Evolutionary conservation across 139 green algal species (phyloP), one percentile per base, ranked within the genome.

Genomic region (Micractinium conductrix): DNA sequence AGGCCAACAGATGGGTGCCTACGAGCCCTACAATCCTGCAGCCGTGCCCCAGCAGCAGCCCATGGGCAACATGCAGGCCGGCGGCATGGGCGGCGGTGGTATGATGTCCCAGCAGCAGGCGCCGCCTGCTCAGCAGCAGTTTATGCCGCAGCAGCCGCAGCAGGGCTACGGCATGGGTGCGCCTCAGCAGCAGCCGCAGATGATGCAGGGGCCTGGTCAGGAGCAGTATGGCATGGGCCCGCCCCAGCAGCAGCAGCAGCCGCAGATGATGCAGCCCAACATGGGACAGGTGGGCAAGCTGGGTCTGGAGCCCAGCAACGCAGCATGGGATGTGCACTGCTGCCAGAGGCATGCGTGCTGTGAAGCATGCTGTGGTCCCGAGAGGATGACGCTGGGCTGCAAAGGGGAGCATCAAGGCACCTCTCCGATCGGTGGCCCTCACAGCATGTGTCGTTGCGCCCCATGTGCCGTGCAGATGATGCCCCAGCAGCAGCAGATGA

Each of bases 181-280:
- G 62, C 69, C 70, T 1, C 5, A 26, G 74, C 62, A 78, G 65
- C 74, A 87, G 74, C 45, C n/a, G 24, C 72, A 30, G 0, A 35
- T 72, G 62, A 72, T 84, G 50, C 50, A 75, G 78, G 28, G 35
- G 12, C 14, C 35, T 17, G 63, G 62, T 58, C 26, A 40, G n/a
- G 42, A 75, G 37, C 69, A 82, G 73, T 43, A 84, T 30, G 72
- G 30, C 37, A 76, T 65, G 85, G 35, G 45, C 22, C 78, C 40
- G 37, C 30, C 28, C n/a, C 45, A 58, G 45, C 63, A 63, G 62
- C 48, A 67, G 55, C 72, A 84, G 44, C 80, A 87, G 85, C 68
- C 60, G 28, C 44, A 74, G 62, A 55, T 74, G 12, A 42, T 81
- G 42, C 74, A 65, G 62, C 43, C 60, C 26, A 37, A 17, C 26